Evolutionary conservation across 352 stramenopile genomes (phyloP), one percentile per base, ranked within the genome.

Genomic region (Phytopythium montanum): DNA sequence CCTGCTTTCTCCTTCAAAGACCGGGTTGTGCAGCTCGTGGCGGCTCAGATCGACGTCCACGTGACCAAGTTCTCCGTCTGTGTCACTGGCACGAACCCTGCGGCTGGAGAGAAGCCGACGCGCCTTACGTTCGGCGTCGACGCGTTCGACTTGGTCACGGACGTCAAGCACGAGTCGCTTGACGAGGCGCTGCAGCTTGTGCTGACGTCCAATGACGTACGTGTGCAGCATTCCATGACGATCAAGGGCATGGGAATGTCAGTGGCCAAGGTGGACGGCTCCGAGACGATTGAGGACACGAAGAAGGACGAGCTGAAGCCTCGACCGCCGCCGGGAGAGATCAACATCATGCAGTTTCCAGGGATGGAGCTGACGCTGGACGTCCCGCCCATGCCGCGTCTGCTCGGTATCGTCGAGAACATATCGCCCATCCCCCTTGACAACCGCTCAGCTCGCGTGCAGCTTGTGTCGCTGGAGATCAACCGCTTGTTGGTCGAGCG

Each of bases 41-140:
- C 80, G n/a, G 74, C 76, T 3, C 79, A 88, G 55, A 67, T 87
- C 45, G 79, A 88, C 25, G 56, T 88, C 29, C 72, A 81, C 46
- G 64, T 86, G 49, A 78, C 54, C 12, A 56, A 81, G 23, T 63
- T 85, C 41, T 65, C 66, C 56, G 59, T 88, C 31, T 60, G 56
- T 14, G 69, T 81, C 34, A 82, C 66, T 25, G 72, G 62, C 7
- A 39, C 75, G 19, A 71, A 59, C 6, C 57, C 64, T 12, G 57
- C 60, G 26, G 38, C 66, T 55, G 58, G 65, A 33, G 44, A 68
- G 29, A 68, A 73, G 34, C 70, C 71, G 0, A 85, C 77, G 31
- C 69, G 75, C 8, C 64, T 73, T 16, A 73, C 54, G 0, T 58
- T 87, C 12, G 59, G 59, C 2, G 39, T 84, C 36, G 56, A 69